Conservation (phyloP, 129 eudicot species). For the Escallonia herrerae region DNA sequence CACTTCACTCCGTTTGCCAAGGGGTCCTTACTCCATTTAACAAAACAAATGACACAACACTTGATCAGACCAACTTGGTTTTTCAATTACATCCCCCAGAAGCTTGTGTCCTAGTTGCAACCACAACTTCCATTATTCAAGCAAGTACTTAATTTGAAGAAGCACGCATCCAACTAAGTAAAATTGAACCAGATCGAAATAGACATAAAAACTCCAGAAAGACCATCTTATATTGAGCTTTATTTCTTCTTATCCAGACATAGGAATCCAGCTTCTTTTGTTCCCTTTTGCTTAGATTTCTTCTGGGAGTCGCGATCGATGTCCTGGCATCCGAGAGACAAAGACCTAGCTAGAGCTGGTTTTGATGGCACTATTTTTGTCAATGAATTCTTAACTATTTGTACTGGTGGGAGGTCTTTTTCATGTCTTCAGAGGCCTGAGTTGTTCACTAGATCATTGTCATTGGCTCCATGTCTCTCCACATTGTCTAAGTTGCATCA, state of each 20-base stretch:
- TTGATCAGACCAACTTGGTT: not conserved
- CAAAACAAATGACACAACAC: not conserved
- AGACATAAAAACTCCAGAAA: not conserved
- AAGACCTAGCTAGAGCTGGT: not conserved
- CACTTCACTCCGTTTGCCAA: not conserved
- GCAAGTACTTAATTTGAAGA: not conserved
- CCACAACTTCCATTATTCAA: not conserved
- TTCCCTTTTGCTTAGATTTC: not conserved
- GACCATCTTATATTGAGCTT: not conserved
- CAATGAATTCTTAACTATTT: not conserved
- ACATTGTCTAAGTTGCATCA: too few relatives aligned
- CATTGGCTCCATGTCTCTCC: not conserved
- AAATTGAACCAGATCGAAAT: too few relatives aligned
- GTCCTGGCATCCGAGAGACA: not conserved
- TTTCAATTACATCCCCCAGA: not conserved
- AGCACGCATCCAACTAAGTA: too few relatives aligned
- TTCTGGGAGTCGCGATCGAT: not conserved
- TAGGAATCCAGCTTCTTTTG: not conserved
- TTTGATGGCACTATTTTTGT: not conserved
- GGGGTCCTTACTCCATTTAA: not conserved
- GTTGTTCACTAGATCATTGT: not conserved
- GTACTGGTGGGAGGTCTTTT: constrained; percentile 1
- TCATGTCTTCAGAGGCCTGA: not conserved
- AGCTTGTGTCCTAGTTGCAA: not conserved
- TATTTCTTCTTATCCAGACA: constrained; percentile 2